Base-by-base conservation (phyloP, 2,329 filamentous ascomycete genomes). In the Monosporascus cannonballus region DNA sequence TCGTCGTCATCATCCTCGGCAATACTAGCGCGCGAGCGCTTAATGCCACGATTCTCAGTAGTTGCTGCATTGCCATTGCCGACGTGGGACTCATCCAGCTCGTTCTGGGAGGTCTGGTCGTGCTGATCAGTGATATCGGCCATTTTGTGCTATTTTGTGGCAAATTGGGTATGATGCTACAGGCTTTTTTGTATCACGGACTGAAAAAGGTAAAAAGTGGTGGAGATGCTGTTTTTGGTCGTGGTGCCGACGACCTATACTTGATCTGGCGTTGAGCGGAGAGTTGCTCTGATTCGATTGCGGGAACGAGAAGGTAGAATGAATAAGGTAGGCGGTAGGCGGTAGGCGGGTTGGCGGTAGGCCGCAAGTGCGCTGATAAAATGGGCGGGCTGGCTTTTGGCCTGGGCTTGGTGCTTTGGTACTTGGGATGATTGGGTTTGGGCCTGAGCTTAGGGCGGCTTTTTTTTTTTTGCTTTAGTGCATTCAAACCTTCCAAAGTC, bases 1-100 rank as follows among this genome's bases (percentile, higher is more conserved):
- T 97, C 92, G 60, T 97, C 94, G 61, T 97, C 93, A 62, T 97
- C 94, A 69, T 97, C 94, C 70, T 97, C 93, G 66, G 86, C 85
- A 50, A 85, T 82, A 64, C 87, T 86, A 59, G 89, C 85, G 69
- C 94, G 90, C 72, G 82, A 83, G 65, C 93, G 91, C 82, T 97
- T 97, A 74, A 91, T 83, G 71, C 90, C 91, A 70, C 92, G 90
- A 73, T 76, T 82, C 68, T 92, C 88, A 61, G 75, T 71, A 67
- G 78, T 78, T 63, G 76, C 77, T 64, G 76, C 72, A 66, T 80
- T 86, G 71, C 87, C 88, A 76, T 92, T 91, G 73, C 87, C 87
- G 64, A 83, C 79, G 67, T 89, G 84, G 62, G 81, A 71, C 63
- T 91, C 87, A 67, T 90, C 87, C 68, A 87, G 81, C 64, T 87